Conservation (phyloP, 495 filamentous ascomycete species). For the Jackrogersella minutella region DNA sequence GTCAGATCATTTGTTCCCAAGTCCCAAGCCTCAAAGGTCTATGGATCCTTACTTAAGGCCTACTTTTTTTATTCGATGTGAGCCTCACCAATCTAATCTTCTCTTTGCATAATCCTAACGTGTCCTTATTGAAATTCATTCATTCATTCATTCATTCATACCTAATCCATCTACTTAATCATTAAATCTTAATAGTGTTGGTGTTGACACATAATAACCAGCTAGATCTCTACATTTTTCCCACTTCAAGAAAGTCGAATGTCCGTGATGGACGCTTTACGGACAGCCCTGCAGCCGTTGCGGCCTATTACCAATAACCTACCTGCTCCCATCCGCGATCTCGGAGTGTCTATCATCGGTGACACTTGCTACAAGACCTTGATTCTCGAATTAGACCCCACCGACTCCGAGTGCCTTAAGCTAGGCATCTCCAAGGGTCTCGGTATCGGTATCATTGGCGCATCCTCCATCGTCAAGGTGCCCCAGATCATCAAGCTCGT, state of each 20-base stretch:
- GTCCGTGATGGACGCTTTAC: constrained; percentile 60
- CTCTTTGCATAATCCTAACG: neutral
- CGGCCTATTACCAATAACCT: constrained; percentile 82
- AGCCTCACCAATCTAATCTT: constrained; percentile 17
- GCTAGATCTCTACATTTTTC: neutral
- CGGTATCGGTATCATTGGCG: constrained; percentile 89
- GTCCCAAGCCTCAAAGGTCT: too few relatives aligned
- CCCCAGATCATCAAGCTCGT: constrained; percentile 94
- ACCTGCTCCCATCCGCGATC: constrained; percentile 76
- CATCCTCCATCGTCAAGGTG: constrained; percentile 90
- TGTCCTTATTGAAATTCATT: neutral
- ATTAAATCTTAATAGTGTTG: too few relatives aligned
- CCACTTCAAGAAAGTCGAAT: neutral
- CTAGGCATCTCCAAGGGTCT: constrained; percentile 90
- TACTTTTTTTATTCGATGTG: neutral
- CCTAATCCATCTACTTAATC: neutral
- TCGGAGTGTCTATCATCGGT: constrained; percentile 81
- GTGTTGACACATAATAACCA: neutral
- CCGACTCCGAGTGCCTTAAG: constrained; percentile 77
- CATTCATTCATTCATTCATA: too few relatives aligned
- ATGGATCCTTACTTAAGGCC: too few relatives aligned
- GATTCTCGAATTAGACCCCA: constrained; percentile 79
- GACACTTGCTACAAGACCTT: constrained; percentile 82
- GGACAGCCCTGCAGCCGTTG: constrained; percentile 76
- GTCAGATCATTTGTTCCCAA: constrained; percentile 22